Evolutionary conservation across 306 rosid species (phyloP).

Genomic region (Medicago ruthenica): DNA sequence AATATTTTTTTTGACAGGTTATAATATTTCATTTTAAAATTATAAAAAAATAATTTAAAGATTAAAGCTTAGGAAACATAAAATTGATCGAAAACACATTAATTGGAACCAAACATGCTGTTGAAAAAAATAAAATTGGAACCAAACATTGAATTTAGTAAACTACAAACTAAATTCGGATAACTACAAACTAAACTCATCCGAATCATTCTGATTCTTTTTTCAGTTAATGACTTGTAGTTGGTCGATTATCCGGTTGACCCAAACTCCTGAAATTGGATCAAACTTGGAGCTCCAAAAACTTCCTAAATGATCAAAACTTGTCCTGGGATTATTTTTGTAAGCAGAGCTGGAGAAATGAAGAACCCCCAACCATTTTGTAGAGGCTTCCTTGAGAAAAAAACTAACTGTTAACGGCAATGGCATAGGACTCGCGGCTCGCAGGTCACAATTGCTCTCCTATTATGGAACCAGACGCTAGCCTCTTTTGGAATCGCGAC

Average conservation of each 20-base stretch:
- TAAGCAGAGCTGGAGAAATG: not conserved
- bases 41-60: too few relatives aligned
- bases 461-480: conserved; percentile 5
- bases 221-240: not conserved
- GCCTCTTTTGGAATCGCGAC: conserved; percentile 31
- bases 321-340: not conserved
- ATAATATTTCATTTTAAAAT: too few relatives aligned
- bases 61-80: too few relatives aligned
- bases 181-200: not conserved
- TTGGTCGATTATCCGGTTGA: not conserved
- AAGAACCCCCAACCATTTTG: not conserved
- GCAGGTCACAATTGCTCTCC: conserved; percentile 13
- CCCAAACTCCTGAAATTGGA: not conserved
- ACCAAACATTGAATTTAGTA: too few relatives aligned
- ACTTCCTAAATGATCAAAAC: not conserved
- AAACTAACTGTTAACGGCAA: not conserved
- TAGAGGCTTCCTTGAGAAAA: not conserved
- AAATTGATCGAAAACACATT: too few relatives aligned
- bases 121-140: too few relatives aligned
- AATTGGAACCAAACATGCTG: too few relatives aligned
- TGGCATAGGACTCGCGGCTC: not conserved
- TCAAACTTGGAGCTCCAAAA: not conserved
- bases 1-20: too few relatives aligned
- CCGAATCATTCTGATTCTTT: not conserved
- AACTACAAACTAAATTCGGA: not conserved